phyloP scores from a whole-genome alignment of 352 stramenopile species.

The Phytophthora meadii region DNA sequence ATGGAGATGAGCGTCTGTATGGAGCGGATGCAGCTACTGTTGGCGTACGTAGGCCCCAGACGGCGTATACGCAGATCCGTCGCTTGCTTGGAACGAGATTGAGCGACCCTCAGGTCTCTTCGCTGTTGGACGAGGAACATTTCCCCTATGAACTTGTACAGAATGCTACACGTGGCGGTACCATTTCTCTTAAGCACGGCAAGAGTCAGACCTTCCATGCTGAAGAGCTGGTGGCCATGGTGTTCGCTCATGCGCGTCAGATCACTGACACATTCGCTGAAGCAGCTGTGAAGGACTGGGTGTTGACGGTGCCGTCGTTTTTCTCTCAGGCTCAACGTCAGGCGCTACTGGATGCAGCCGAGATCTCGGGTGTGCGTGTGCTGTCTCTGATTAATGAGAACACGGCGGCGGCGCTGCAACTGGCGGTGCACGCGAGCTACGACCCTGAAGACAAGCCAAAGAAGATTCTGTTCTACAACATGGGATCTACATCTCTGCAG shows the following conservation, averaged over 20 bases:
- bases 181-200: conserved; percentile 62
- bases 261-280: conserved; percentile 81
- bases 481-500: conserved; percentile 94
- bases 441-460: conserved; percentile 69
- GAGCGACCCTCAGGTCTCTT: conserved; percentile 72
- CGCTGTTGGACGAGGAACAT: conserved; percentile 73
- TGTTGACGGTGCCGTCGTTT: conserved; percentile 96
- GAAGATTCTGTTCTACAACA: conserved; percentile 98
- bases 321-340: conserved; percentile 96
- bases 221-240: conserved; percentile 97
- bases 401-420: conserved; percentile 96
- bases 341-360: conserved; percentile 94
- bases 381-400: conserved; percentile 98
- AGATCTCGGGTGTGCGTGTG: conserved; percentile 95
- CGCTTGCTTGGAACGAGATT: conserved; percentile 90
- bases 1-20: conserved; percentile 94
- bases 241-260: conserved; percentile 92
- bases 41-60: conserved; percentile 92
- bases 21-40: conserved; percentile 94
- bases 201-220: conserved; percentile 83
- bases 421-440: conserved; percentile 94
- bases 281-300: conserved; percentile 90
- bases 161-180: conserved; percentile 83
- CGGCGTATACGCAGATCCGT: conserved; percentile 90
- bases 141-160: conserved; percentile 84